Conservation (phyloP, 345 rosid genomes). For the Camelina neglecta region DNA sequence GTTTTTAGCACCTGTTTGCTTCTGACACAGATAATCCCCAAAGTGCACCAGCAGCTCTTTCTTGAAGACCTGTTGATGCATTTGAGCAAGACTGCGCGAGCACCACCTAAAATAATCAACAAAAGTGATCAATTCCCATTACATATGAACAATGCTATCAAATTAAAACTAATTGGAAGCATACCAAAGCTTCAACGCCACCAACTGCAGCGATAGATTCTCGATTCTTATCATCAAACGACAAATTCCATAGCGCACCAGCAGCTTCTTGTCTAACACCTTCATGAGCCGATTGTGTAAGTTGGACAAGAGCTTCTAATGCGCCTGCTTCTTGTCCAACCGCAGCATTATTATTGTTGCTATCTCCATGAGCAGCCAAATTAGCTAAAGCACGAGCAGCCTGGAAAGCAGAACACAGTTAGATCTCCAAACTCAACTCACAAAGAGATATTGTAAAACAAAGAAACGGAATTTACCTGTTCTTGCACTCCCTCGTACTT, state of each 20-base stretch:
- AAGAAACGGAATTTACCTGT: slow-evolving; percentile 50
- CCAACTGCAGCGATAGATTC: slow-evolving; percentile 86
- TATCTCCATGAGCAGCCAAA: slow-evolving; percentile 97
- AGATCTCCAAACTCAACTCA: slow-evolving; percentile 17
- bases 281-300: slow-evolving; percentile 79
- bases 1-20: slow-evolving; percentile 67
- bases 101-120: slow-evolving; percentile 61
- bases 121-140: slow-evolving; percentile 21
- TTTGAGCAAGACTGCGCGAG: slow-evolving; percentile 86
- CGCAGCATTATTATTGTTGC: slow-evolving; percentile 89
- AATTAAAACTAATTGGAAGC: slow-evolving; percentile 12
- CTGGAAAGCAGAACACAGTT: slow-evolving; percentile 36
- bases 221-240: slow-evolving; percentile 78
- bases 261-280: slow-evolving; percentile 97
- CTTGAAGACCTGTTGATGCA: slow-evolving; percentile 95
- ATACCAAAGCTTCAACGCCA: slow-evolving; percentile 92
- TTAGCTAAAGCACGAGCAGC: slow-evolving; percentile 98
- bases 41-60: slow-evolving; percentile 97
- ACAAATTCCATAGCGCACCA: slow-evolving; percentile 85
- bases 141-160: slow-evolving; percentile 4
- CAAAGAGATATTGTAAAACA: not conserved
- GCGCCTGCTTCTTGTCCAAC: slow-evolving; percentile 96
- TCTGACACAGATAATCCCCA: slow-evolving; percentile 97
- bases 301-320: slow-evolving; percentile 89
- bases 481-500: slow-evolving; percentile 85